A percentile compares a stretch with the other conserved stretches of the same genome.
These are phyloP conservation scores for Isatis tinctoria DNA, from an alignment of 345 rosid genomes.

Conservation along the genomic window DNA sequence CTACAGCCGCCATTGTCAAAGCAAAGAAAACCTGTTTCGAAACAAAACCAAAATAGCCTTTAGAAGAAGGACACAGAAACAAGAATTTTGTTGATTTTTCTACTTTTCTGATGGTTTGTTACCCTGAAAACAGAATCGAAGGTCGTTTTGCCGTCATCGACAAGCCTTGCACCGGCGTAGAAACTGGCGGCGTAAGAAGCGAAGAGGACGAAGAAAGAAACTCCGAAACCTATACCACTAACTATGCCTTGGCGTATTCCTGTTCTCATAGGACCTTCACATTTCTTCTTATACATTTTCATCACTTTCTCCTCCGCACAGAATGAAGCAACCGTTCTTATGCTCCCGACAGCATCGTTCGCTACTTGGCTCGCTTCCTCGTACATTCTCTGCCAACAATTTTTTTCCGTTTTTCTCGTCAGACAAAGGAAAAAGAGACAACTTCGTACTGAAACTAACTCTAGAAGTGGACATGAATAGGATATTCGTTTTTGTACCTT, in stretches of 20 bases:
- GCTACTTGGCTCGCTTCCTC: slow-evolving; percentile 95
- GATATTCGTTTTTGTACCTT: slow-evolving; percentile 45
- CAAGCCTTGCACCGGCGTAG: slow-evolving; percentile 75
- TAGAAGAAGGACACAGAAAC: background rate
- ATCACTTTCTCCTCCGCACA: slow-evolving; percentile 86
- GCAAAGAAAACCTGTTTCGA: slow-evolving; percentile 63
- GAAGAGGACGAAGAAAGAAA: slow-evolving; percentile 55
- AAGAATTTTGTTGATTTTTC: background rate
- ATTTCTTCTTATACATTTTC: slow-evolving; percentile 64
- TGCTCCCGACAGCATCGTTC: slow-evolving; percentile 85
- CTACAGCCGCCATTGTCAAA: slow-evolving; percentile 56
- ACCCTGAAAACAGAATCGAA: slow-evolving; percentile 68
- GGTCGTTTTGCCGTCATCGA: slow-evolving; percentile 45
- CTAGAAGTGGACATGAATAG: background rate
- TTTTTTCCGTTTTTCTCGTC: background rate
- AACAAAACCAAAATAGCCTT: background rate
- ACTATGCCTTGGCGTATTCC: slow-evolving; percentile 69
- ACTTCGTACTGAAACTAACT: background rate
- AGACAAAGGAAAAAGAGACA: background rate
- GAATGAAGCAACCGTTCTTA: slow-evolving; percentile 85
- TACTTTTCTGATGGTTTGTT: background rate
- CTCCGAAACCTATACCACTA: slow-evolving; percentile 69
- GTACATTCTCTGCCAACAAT: slow-evolving; percentile 56
- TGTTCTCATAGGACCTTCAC: slow-evolving; percentile 69
- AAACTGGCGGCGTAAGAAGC: slow-evolving; percentile 58